These are phyloP conservation scores for Claviceps lovelessii DNA, from an alignment of 2,329 filamentous ascomycete genomes.

Conservation along the genomic window DNA sequence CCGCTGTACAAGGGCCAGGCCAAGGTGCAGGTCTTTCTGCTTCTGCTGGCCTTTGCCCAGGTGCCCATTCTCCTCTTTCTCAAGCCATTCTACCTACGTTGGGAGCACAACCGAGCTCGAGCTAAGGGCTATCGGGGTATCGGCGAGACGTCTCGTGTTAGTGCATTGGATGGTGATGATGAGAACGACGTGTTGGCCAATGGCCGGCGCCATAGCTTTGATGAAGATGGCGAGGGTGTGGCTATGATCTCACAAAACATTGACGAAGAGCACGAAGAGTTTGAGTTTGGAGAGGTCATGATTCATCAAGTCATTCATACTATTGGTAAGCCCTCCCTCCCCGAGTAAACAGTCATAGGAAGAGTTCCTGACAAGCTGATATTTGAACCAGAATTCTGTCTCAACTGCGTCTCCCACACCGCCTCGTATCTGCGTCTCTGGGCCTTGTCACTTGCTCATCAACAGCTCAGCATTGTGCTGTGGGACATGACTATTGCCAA, in stretches of 20 bases:
- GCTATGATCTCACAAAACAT: conserved; percentile 84
- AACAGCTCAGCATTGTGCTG: conserved; percentile 89
- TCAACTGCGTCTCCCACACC: conserved; percentile 98
- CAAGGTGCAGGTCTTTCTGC: conserved; percentile 58
- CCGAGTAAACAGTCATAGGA: background rate
- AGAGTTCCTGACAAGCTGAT: conserved; percentile 15
- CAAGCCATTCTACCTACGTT: conserved; percentile 90
- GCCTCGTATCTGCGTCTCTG: conserved; percentile 97
- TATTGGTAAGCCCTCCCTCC: conserved; percentile 48
- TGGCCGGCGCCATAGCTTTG: conserved; percentile 43
- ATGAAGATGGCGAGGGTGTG: conserved; percentile 63
- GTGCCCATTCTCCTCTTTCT: conserved; percentile 85
- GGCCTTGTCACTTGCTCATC: conserved; percentile 92
- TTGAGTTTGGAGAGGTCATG: conserved; percentile 94
- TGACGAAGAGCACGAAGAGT: conserved; percentile 79
- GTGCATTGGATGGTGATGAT: conserved; percentile 79
- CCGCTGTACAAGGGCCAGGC: conserved; percentile 67
- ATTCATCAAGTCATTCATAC: conserved; percentile 99
- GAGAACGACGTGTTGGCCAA: conserved; percentile 42
- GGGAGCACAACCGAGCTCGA: conserved; percentile 80
- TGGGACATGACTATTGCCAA: conserved; percentile 90
- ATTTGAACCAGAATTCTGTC: conserved; percentile 63
- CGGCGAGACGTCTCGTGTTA: conserved; percentile 75
- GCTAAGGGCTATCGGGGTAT: conserved; percentile 85
- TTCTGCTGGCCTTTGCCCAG: conserved; percentile 71